Evolutionary conservation across 805 yeast genomes (phyloP).

Genomic region (Cephaloascus fragrans): DNA sequence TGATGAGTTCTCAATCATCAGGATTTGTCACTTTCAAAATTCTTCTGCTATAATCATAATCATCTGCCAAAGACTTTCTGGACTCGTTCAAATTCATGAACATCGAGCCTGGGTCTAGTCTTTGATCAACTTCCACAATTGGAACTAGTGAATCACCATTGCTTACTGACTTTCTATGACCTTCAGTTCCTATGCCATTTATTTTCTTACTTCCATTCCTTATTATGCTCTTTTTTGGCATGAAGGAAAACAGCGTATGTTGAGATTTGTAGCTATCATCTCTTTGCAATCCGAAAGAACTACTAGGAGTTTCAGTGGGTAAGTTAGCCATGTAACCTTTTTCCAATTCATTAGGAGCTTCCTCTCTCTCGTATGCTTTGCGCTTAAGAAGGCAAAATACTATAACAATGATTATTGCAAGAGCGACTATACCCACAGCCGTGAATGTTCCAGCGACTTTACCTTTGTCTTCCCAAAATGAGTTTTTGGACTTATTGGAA

Average conservation of each 20-base stretch:
- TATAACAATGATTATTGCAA: constrained; percentile 32
- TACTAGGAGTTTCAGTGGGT: background rate
- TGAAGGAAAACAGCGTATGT: background rate
- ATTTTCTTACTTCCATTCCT: background rate
- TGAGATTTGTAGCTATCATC: background rate
- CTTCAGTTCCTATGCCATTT: background rate
- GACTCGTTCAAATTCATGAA: constrained; percentile 16
- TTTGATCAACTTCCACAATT: constrained; percentile 7
- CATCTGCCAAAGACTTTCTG: constrained; percentile 21
- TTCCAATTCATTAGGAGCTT: constrained; percentile 1
- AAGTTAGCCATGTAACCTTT: background rate
- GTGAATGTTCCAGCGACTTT: constrained; percentile 83
- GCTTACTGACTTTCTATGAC: background rate
- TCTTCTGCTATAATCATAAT: constrained; percentile 22
- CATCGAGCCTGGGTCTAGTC: constrained; percentile 18
- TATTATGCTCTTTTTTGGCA: background rate
- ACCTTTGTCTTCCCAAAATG: constrained; percentile 61
- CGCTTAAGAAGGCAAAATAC: constrained; percentile 28
- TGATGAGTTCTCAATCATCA: constrained; percentile 3
- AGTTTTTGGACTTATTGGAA: constrained; percentile 9
- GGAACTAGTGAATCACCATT: background rate
- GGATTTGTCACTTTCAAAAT: constrained; percentile 19
- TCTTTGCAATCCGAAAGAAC: background rate
- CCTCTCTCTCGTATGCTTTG: constrained; percentile 7
- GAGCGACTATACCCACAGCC: constrained; percentile 59